Percentiles rank a stretch among this genome's conserved stretches.
These are phyloP conservation scores for Brettanomyces bruxellensis DNA, from an alignment of 805 yeast genomes.

Conservation along the genomic window DNA sequence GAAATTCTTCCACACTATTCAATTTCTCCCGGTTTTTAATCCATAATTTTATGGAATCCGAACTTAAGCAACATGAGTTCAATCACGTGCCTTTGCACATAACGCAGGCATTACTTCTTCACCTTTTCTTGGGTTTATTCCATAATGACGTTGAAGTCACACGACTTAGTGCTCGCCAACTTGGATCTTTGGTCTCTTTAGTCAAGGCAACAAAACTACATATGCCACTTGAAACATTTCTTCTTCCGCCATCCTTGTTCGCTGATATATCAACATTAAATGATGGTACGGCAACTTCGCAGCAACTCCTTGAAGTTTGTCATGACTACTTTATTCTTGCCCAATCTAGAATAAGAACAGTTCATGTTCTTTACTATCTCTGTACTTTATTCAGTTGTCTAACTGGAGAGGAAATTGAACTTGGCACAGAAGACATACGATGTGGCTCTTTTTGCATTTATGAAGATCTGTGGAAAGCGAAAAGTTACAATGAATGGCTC, in stretches of 20 bases:
- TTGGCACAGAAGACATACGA: slow-evolving; percentile 35
- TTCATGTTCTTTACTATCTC: slow-evolving; percentile 41
- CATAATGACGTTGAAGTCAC: slow-evolving; percentile 43
- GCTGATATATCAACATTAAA: slow-evolving; percentile 10
- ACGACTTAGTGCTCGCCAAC: slow-evolving; percentile 41
- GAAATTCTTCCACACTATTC: slow-evolving; percentile 63
- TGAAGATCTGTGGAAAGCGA: slow-evolving; percentile 54
- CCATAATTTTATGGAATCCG: slow-evolving; percentile 53
- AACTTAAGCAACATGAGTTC: slow-evolving; percentile 34
- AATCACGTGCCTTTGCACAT: slow-evolving; percentile 50
- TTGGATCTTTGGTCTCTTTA: slow-evolving; percentile 45
- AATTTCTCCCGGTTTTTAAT: slow-evolving; percentile 59
- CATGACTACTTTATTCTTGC: slow-evolving; percentile 45
- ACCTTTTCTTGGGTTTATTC: slow-evolving; percentile 48
- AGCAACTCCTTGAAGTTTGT: slow-evolving; percentile 27
- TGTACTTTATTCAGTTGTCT: slow-evolving; percentile 38
- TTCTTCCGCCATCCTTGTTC: slow-evolving; percentile 31
- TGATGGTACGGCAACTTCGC: slow-evolving; percentile 12
- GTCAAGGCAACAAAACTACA: slow-evolving; percentile 44
- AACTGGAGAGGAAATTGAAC: slow-evolving; percentile 32
- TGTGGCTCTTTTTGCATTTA: slow-evolving; percentile 59
- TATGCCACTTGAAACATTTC: slow-evolving; percentile 37
- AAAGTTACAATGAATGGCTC: slow-evolving; percentile 43
- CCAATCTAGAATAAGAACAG: slow-evolving; percentile 47
- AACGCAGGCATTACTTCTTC: slow-evolving; percentile 46